phyloP scores from a whole-genome alignment of 305 asterid genomes.

The Solanum hybrid region DNA sequence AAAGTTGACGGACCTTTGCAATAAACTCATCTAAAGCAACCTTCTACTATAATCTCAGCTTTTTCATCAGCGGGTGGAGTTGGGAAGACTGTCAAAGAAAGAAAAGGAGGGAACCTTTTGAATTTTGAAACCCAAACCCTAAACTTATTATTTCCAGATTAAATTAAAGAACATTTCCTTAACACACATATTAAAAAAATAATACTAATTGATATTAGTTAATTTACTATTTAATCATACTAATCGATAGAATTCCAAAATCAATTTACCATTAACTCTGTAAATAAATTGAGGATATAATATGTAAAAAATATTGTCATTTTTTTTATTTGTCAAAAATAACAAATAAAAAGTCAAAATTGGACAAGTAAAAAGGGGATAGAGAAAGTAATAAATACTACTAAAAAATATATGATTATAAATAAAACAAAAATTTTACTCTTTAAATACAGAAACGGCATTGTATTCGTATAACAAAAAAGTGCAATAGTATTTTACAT shows the following conservation, averaged over 20 bases:
- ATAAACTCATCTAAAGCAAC: background rate
- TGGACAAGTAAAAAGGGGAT: no score
- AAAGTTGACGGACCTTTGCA: background rate
- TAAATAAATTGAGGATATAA: no score
- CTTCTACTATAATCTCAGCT: background rate
- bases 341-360: no score
- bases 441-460: no score
- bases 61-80: background rate
- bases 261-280: no score
- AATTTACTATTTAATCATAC: no score
- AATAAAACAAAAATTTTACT: background rate
- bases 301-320: no score
- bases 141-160: background rate
- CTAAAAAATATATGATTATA: background rate
- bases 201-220: no score
- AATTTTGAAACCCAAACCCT: background rate
- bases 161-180: background rate
- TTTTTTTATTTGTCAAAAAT: no score
- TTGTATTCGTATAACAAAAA: background rate
- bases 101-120: background rate
- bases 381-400: no score
- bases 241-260: no score
- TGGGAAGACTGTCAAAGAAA: background rate
- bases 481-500: no score
- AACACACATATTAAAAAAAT: background rate